Evolutionary conservation across 73 alveolate genomes (phyloP), one percentile per base, ranked within the genome.

Genomic region (Paramecium pentaurelia): DNA sequence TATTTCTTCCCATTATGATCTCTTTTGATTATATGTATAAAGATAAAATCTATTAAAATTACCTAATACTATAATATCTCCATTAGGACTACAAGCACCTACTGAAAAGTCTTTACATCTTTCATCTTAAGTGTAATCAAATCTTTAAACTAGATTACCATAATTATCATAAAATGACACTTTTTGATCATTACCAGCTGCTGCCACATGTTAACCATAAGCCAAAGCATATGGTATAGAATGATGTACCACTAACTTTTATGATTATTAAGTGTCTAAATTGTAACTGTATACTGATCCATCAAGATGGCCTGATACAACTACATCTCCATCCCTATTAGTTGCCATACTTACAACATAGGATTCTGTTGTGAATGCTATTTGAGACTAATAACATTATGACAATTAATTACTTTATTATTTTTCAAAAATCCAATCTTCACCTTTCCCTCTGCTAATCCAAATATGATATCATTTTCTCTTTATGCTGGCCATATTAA

Each of bases 361-460:
- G 80, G 98, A 86, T 64, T 97, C 99, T 70, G 98, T 93, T 20
- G 98, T 95, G 96, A 94, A 98, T 59, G 96, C 94, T 22, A 97
- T 92, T 40, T 95, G 91, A 60, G 98, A 95, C 96, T 96, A 54
- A 54, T 18, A 54, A n/a, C 14, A 54, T 37, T 86, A 58, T 7
- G 25, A 12, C 14, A 47, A 36, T 16, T 34, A 40, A 90, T 70
- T 77, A 44, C 70, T 54, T 54, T 98, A 92, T 99, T 99, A 93
- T 98, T 95, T 86, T 97, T 98, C 87, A 99, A 95, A 83, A 96
- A 90, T 32, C 99, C 99, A 20, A 95, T 94, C 94, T 97, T 98
- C 59, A 99, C 99, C 95, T 98, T 98, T 88, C 99, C 99, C 94
- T 99, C 99, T 45, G 99, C 98, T 71, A 98, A 97, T 47, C 99